phyloP scores from a whole-genome alignment of 192 early-diverging fungal genomes.

The Coemansia erecta region DNA sequence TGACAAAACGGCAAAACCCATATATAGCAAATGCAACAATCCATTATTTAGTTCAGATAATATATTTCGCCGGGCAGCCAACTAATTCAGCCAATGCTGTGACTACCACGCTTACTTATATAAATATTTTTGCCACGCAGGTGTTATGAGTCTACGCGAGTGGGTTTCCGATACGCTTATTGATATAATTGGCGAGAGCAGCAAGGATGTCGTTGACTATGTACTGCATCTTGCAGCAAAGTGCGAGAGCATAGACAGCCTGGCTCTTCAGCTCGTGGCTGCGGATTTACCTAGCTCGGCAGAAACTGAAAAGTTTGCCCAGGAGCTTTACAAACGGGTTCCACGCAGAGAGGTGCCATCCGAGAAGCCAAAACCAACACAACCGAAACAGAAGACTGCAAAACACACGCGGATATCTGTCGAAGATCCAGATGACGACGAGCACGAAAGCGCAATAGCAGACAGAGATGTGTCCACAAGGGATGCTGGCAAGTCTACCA shows the following conservation, averaged over 20 bases:
- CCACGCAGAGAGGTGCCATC: constrained; percentile 38
- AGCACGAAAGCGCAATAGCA: not conserved
- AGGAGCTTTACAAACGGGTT: constrained; percentile 61
- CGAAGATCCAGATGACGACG: not conserved
- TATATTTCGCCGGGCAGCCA: not conserved
- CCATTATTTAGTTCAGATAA: not conserved
- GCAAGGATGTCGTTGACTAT: constrained; percentile 46
- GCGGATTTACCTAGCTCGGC: constrained; percentile 63
- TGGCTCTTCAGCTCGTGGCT: constrained; percentile 56
- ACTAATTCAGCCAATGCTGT: not conserved
- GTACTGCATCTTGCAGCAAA: constrained; percentile 33
- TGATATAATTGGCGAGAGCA: constrained; percentile 43
- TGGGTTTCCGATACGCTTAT: constrained; percentile 51
- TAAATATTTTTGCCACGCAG: not conserved
- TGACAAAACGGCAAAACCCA: too few species aligned
- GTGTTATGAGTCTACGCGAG: constrained; percentile 35
- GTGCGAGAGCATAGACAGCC: constrained; percentile 28
- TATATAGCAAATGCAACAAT: not conserved
- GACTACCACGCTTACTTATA: not conserved
- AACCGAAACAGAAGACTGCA: not conserved
- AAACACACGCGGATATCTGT: not conserved
- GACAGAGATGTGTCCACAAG: not conserved
- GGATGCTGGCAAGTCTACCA: not conserved
- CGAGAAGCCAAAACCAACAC: not conserved
- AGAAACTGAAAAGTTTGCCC: constrained; percentile 59